These are phyloP conservation scores for Canavalia gladiata DNA, from an alignment of 306 rosid genomes.

Conservation along the genomic window DNA sequence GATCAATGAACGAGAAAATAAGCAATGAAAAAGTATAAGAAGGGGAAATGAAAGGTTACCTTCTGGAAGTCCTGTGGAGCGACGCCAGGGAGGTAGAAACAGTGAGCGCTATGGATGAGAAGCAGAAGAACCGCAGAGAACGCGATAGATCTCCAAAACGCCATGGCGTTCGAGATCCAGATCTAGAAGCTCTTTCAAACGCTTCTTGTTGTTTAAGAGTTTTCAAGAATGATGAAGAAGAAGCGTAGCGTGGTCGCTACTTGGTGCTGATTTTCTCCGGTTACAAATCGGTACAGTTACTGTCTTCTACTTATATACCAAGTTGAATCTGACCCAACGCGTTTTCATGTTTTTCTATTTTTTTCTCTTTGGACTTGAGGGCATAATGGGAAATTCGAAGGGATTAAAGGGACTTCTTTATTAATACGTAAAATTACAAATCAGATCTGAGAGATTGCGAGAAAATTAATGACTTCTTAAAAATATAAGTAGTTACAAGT, in stretches of 20 bases:
- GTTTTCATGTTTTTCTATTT: slow-evolving; percentile 6
- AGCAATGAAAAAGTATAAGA: neutral
- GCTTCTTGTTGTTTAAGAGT: slow-evolving; percentile 7
- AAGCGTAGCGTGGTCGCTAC: slow-evolving; percentile 21
- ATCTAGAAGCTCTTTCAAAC: slow-evolving; percentile 26
- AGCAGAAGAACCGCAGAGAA: slow-evolving; percentile 61
- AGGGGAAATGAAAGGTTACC: slow-evolving; percentile 60
- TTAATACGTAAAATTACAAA: neutral
- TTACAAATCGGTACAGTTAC: slow-evolving; percentile 47
- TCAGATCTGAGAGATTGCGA: slow-evolving; percentile 16
- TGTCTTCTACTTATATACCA: neutral
- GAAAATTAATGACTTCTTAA: neutral
- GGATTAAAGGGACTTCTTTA: neutral
- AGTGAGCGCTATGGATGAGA: slow-evolving; percentile 67
- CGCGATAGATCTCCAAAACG: slow-evolving; percentile 72
- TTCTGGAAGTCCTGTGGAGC: slow-evolving; percentile 92
- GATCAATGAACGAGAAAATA: slow-evolving; percentile 44
- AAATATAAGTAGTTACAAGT: neutral
- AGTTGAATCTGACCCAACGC: slow-evolving; percentile 41
- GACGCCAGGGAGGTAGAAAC: slow-evolving; percentile 97
- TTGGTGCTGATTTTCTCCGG: slow-evolving; percentile 43
- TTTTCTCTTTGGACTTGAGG: neutral
- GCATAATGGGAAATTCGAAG: slow-evolving; percentile 20
- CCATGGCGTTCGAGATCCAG: slow-evolving; percentile 76
- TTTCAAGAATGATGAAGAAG: neutral